Evolutionary conservation across 2,329 filamentous ascomycete species (phyloP).

Genomic region (Biscogniauxia mediterranea): DNA sequence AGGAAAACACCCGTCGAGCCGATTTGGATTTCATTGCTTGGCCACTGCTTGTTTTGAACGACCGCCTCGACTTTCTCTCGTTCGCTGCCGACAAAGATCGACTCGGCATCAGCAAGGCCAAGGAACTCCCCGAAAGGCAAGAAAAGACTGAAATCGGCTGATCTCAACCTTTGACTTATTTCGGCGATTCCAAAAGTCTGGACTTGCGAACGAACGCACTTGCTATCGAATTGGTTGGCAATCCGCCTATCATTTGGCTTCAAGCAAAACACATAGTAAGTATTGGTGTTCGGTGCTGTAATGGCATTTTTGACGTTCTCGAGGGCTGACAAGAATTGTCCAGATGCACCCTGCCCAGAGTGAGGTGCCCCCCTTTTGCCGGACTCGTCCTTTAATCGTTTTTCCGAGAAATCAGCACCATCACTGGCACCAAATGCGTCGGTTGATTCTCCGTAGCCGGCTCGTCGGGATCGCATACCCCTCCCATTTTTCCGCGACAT

Average conservation of each 20-base stretch:
- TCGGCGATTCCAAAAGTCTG: constrained; percentile 96
- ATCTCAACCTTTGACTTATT: constrained; percentile 88
- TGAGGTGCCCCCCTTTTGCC: constrained; percentile 43
- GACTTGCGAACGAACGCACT: constrained; percentile 91
- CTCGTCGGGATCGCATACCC: constrained; percentile 34
- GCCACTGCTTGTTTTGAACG: constrained; percentile 92
- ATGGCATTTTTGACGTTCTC: constrained; percentile 90
- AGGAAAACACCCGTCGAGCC: constrained; percentile 93
- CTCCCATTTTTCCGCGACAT: constrained; percentile 70
- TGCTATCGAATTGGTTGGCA: constrained; percentile 98
- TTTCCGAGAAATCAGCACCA: constrained; percentile 36
- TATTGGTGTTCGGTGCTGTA: constrained; percentile 77
- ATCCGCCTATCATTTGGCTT: constrained; percentile 97
- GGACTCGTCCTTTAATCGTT: constrained; percentile 22
- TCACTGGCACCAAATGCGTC: constrained; percentile 52
- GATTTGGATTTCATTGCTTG: constrained; percentile 82
- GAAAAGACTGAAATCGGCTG: constrained; percentile 94
- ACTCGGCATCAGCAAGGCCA: constrained; percentile 80
- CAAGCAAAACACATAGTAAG: constrained; percentile 94
- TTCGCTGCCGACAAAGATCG: constrained; percentile 85
- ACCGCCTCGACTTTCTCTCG: constrained; percentile 86
- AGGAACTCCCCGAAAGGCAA: constrained; percentile 95
- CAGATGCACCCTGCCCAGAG: constrained; percentile 80
- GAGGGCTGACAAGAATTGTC: constrained; percentile 84
- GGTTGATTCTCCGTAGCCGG: constrained; percentile 42